phyloP scores from a whole-genome alignment of 1,139 yeast genomes.

The Pichia sp. region DNA sequence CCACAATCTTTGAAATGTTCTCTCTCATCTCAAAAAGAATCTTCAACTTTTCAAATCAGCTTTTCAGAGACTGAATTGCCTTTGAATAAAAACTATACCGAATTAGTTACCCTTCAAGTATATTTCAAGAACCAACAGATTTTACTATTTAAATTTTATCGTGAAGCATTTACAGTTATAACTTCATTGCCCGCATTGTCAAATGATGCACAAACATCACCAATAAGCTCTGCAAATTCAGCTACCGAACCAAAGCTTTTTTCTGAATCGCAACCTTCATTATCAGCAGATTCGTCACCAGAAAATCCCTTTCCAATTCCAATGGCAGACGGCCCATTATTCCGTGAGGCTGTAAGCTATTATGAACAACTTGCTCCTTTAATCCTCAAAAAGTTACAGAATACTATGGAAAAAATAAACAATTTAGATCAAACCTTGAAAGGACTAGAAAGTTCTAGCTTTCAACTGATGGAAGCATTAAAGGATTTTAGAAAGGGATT shows the following conservation, averaged over 20 bases:
- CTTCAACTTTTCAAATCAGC: constrained; percentile 1
- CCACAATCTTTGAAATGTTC: constrained; percentile 1
- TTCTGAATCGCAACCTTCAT: neutral
- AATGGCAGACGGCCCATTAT: constrained; percentile 70
- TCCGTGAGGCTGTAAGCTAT: constrained; percentile 49
- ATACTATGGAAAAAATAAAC: constrained; percentile 19
- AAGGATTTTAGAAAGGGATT: constrained; percentile 32
- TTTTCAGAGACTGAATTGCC: constrained; percentile 8
- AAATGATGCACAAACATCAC: neutral
- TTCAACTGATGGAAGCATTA: constrained; percentile 23
- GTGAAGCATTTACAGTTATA: constrained; percentile 3
- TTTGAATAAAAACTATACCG: constrained; percentile 5
- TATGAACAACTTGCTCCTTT: constrained; percentile 41
- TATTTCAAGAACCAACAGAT: neutral
- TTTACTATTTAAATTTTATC: constrained; percentile 3
- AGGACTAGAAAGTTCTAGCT: constrained; percentile 17
- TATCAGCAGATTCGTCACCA: neutral
- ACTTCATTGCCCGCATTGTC: too few relatives aligned
- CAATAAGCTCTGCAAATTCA: neutral
- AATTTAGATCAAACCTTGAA: constrained; percentile 17
- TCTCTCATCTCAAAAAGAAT: constrained; percentile 1
- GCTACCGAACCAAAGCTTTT: neutral
- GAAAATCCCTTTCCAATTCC: constrained; percentile 30
- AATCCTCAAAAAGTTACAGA: constrained; percentile 43
- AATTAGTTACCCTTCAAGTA: neutral